Percentiles rank a stretch among this genome's conserved stretches.
Evolutionary conservation across 2,329 filamentous ascomycete species (phyloP).

Genomic region (Hirsutella minnesotensis): DNA sequence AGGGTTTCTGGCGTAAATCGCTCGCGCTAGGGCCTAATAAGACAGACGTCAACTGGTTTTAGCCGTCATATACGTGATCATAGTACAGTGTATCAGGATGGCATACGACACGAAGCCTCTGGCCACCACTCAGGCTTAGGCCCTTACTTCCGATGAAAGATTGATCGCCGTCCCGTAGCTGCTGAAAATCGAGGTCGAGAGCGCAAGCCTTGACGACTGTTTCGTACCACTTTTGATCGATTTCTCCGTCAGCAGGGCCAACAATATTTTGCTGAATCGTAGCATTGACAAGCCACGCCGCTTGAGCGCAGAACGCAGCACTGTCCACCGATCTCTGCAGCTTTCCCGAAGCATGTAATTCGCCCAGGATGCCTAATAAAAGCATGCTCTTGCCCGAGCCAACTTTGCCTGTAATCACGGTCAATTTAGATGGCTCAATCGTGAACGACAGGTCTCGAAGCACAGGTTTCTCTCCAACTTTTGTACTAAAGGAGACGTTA

Average conservation of each 20-base stretch:
- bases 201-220: slow-evolving; percentile 5
- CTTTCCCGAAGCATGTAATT: slow-evolving; percentile 3
- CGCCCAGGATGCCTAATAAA: slow-evolving; percentile 6
- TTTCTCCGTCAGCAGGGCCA: not conserved
- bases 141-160: not conserved
- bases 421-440: slow-evolving; percentile 3
- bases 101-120: not conserved
- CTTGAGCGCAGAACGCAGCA: slow-evolving; percentile 9
- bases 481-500: not conserved
- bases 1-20: not conserved
- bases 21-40: not conserved
- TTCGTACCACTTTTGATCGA: slow-evolving; percentile 7
- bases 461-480: not conserved
- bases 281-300: slow-evolving; percentile 8
- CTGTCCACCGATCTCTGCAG: not conserved
- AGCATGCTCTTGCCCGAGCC: slow-evolving; percentile 10
- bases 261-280: slow-evolving; percentile 8
- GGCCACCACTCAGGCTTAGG: slow-evolving; percentile 1
- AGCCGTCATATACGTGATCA: too few species aligned
- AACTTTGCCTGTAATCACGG: slow-evolving; percentile 8
- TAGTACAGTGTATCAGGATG: too few species aligned
- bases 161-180: slow-evolving; percentile 6
- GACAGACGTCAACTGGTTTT: not conserved
- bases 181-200: slow-evolving; percentile 5
- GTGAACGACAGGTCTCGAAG: not conserved